Percentiles rank a stretch among this genome's conserved stretches.
Evolutionary conservation across 164 flowering plant genomes (phyloP).

Genomic region (Vitis riparia): DNA sequence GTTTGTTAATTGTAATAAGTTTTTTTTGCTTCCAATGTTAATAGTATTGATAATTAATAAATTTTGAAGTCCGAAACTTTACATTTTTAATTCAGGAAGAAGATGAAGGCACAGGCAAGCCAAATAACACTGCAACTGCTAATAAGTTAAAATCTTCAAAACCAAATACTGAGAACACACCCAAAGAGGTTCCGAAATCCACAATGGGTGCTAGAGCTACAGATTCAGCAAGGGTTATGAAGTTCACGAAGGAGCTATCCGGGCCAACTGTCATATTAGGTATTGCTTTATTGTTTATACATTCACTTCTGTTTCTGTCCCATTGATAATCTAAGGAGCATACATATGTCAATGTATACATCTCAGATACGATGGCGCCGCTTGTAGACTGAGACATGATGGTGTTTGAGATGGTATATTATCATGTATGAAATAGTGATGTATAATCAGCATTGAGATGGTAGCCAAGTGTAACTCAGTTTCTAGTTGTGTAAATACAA

Average conservation of each 20-base stretch:
- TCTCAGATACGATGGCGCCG: not conserved
- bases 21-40: not conserved
- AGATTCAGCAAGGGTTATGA: conserved; percentile 86
- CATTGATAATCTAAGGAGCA: not conserved
- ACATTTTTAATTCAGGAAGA: conserved; percentile 46
- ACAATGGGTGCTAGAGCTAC: conserved; percentile 75
- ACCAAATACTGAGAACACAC: conserved; percentile 35
- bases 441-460: too few species aligned
- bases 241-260: conserved; percentile 81
- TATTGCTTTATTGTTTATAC: conserved; percentile 19
- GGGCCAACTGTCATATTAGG: conserved; percentile 75
- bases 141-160: conserved; percentile 42
- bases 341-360: not conserved
- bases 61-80: not conserved
- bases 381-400: not conserved
- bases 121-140: conserved; percentile 20
- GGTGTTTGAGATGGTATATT: too few species aligned
- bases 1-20: not conserved
- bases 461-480: too few species aligned
- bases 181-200: conserved; percentile 52
- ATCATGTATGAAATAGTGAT: too few species aligned
- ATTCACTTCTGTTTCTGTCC: not conserved
- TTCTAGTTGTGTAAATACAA: too few species aligned
- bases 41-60: not conserved
- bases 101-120: conserved; percentile 31